Conservation (phyloP, 2,329 filamentous ascomycete genomes). For the Sphaerulina musiva region DNA sequence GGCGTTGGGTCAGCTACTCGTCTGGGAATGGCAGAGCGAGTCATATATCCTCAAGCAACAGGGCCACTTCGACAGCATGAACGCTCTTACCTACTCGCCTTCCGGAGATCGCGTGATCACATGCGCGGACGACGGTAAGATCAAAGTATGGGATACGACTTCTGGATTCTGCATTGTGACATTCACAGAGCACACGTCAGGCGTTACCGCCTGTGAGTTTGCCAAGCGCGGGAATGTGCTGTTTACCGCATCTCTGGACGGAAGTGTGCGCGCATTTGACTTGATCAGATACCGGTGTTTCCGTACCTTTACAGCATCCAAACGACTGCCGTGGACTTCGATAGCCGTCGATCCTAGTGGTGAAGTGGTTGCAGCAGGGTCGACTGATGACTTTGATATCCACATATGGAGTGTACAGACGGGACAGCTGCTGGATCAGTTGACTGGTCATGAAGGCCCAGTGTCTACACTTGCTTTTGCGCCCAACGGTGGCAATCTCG, state of each 20-base stretch:
- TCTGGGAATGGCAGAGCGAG: slow-evolving; percentile 99
- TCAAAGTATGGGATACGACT: slow-evolving; percentile 96
- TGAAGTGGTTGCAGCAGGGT: slow-evolving; percentile 91
- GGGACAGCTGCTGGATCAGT: slow-evolving; percentile 82
- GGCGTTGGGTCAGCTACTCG: slow-evolving; percentile 87
- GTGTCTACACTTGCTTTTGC: slow-evolving; percentile 84
- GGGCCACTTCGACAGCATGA: slow-evolving; percentile 94
- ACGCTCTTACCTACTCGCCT: slow-evolving; percentile 84
- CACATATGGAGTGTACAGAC: slow-evolving; percentile 99
- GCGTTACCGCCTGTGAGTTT: slow-evolving; percentile 90
- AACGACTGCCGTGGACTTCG: slow-evolving; percentile 83
- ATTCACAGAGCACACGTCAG: slow-evolving; percentile 92
- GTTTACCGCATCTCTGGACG: slow-evolving; percentile 91
- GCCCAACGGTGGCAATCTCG: slow-evolving; percentile 72
- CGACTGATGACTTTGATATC: slow-evolving; percentile 91
- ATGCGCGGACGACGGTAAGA: slow-evolving; percentile 90
- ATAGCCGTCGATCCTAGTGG: slow-evolving; percentile 95
- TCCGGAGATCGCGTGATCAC: slow-evolving; percentile 92
- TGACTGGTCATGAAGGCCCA: slow-evolving; percentile 89
- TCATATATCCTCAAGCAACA: slow-evolving; percentile 98
- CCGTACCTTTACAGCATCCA: slow-evolving; percentile 90
- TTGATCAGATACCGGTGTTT: slow-evolving; percentile 94
- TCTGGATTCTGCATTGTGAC: slow-evolving; percentile 98
- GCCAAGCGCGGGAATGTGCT: slow-evolving; percentile 91
- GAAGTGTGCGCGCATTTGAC: slow-evolving; percentile 93